phyloP scores from a whole-genome alignment of 2,329 filamentous ascomycete species.

The Curvularia sp. region DNA sequence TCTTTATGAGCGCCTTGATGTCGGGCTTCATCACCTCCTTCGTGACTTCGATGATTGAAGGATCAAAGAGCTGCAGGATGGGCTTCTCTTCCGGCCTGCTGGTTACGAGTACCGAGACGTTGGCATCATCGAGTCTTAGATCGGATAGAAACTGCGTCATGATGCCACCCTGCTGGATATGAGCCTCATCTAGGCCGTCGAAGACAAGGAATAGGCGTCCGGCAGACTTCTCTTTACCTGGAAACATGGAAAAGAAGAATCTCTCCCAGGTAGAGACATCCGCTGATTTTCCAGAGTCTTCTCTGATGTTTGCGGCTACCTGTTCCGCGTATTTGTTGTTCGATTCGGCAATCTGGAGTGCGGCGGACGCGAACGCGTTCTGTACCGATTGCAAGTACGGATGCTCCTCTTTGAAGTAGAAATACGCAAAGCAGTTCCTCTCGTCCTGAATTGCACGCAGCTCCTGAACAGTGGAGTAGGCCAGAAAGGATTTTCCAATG shows the following conservation, averaged over 20 bases:
- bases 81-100: slow-evolving; percentile 3
- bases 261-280: not conserved
- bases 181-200: slow-evolving; percentile 5
- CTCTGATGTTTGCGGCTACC: slow-evolving; percentile 36
- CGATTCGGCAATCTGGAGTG: slow-evolving; percentile 44
- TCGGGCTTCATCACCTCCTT: not conserved
- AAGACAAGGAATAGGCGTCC: slow-evolving; percentile 2
- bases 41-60: not conserved
- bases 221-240: not conserved
- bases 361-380: slow-evolving; percentile 36
- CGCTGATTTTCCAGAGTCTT: slow-evolving; percentile 24
- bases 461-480: not conserved
- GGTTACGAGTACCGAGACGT: not conserved
- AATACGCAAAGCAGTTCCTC: slow-evolving; percentile 35
- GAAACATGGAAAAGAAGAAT: slow-evolving; percentile 3
- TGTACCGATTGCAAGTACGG: slow-evolving; percentile 29
- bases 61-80: not conserved
- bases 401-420: slow-evolving; percentile 51
- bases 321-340: slow-evolving; percentile 42
- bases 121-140: not conserved
- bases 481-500: slow-evolving; percentile 7
- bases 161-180: not conserved
- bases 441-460: not conserved
- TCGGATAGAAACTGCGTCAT: slow-evolving; percentile 7
- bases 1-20: not conserved